Conservation (phyloP, 192 early-diverging fungal species). For the Coemansia sp. region DNA sequence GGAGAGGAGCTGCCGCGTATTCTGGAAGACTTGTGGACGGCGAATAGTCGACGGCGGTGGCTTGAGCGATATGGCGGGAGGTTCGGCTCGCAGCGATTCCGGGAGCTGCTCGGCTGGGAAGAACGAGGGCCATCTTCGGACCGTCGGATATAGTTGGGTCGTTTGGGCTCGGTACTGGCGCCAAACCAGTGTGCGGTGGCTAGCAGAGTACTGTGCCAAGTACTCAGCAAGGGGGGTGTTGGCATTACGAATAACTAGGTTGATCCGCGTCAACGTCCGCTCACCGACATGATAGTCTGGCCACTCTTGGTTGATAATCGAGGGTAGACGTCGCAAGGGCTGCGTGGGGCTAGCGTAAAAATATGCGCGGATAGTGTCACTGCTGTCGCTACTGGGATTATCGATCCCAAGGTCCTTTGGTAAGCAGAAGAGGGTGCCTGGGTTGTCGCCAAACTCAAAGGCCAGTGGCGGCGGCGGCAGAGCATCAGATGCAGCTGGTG, state of each 20-base stretch:
- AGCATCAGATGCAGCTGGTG: neutral
- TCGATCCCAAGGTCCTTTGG: constrained; percentile 62
- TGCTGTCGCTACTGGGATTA: constrained; percentile 16
- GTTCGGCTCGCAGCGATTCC: neutral
- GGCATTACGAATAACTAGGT: constrained; percentile 12
- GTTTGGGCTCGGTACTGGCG: constrained; percentile 26
- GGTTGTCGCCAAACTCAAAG: constrained; percentile 62
- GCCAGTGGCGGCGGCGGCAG: constrained; percentile 38
- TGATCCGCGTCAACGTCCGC: constrained; percentile 18
- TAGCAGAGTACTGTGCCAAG: constrained; percentile 11
- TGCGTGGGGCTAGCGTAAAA: constrained; percentile 21
- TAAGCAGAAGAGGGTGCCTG: constrained; percentile 55
- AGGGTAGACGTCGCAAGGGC: constrained; percentile 6
- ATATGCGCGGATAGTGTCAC: neutral
- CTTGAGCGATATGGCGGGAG: neutral
- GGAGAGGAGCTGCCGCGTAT: neutral
- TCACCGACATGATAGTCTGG: constrained; percentile 17
- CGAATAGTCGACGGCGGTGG: neutral
- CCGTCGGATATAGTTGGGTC: constrained; percentile 16
- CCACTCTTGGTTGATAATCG: constrained; percentile 20
- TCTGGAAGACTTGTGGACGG: neutral
- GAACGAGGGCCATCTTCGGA: constrained; percentile 29
- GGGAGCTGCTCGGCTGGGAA: constrained; percentile 13
- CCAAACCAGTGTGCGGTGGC: constrained; percentile 19
- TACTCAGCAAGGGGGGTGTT: neutral